Evolutionary conservation across 805 yeast species (phyloP), one percentile per base, ranked within the genome.

Genomic region (Sugiyamaella americana): DNA sequence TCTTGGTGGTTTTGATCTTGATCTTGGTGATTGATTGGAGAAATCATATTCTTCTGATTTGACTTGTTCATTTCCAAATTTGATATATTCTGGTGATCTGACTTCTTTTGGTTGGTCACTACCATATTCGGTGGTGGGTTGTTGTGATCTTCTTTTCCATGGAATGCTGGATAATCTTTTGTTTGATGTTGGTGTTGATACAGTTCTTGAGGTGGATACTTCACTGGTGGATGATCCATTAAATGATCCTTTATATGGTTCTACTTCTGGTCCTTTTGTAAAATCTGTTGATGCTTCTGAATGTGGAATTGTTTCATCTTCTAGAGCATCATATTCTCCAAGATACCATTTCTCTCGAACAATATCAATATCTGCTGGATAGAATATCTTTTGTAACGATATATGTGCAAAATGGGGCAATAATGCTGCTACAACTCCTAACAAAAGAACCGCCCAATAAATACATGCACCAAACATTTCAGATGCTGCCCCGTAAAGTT

Each of bases 331-430:
- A 43, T 38, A 54, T 18, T 54, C 53, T 18, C 58, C 58, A 29
- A 46, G 22, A 29, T 40, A 43, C 50, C 74, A 78, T 51, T 74
- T 64, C 55, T 84, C 93, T 46, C 93, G 71, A 41, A 85, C 70
- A 46, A 84, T 78, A 57, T 85, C 94, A 40, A 80, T 72, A 58
- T 84, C 93, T 34, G 66, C 60, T 2, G 94, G 94, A 43, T 57
- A 58, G 64, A 75, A 81, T 47, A 79, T 67, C 45, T 74, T 68
- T 55, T 64, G 74, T 43, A 75, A 51, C 38, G 75, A 65, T 57
- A 80, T 80, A 54, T 58, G 69, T 2, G 69, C 57, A 59, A 82
- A 74, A 44, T 87, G 73, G 3, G 94, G 94, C 40, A 81, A 59
- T 37, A 84, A 51, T 51, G 82, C 75, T 13, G 67, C 59, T 8